phyloP scores from a whole-genome alignment of 163 green algal genomes.

The Coccomyxa subellipsoidea region DNA sequence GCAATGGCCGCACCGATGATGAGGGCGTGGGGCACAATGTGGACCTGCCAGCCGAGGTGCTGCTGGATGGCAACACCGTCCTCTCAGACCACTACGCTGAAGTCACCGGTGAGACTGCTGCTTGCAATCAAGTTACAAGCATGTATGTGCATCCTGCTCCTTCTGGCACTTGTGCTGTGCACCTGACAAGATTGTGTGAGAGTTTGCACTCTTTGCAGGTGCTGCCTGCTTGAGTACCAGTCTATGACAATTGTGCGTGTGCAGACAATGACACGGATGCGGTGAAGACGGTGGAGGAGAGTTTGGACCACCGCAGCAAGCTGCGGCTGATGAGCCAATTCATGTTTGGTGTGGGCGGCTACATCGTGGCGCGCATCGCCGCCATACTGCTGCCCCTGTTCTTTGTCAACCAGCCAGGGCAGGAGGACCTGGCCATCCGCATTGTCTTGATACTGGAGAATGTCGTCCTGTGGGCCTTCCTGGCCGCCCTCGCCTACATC shows the following conservation, averaged over 20 bases:
- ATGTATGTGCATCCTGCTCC: not conserved
- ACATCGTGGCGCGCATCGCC: conserved; percentile 36
- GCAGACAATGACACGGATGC: conserved; percentile 41
- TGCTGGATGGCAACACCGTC: not conserved
- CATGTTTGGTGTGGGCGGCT: conserved; percentile 46
- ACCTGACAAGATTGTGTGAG: no score
- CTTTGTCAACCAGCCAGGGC: conserved; percentile 5
- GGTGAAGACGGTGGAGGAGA: conserved; percentile 52
- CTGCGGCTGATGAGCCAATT: conserved; percentile 47
- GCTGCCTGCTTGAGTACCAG: no score
- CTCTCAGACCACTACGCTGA: conserved; percentile 6
- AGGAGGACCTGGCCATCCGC: conserved; percentile 34
- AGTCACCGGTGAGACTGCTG: not conserved
- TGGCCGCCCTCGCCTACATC: conserved; percentile 39
- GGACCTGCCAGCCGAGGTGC: conserved; percentile 17
- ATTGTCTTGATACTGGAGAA: conserved; percentile 36
- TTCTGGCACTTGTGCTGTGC: not conserved
- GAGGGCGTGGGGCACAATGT: conserved; percentile 11
- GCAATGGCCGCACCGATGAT: conserved; percentile 14
- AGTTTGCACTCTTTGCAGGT: no score
- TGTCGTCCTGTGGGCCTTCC: conserved; percentile 38
- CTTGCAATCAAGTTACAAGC: not conserved
- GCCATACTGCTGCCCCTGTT: conserved; percentile 57
- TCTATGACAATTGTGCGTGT: not conserved
- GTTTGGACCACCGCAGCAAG: conserved; percentile 43